These are phyloP conservation scores for Beauveria caledonica DNA, from an alignment of 2,329 filamentous ascomycete species.

Conservation along the genomic window DNA sequence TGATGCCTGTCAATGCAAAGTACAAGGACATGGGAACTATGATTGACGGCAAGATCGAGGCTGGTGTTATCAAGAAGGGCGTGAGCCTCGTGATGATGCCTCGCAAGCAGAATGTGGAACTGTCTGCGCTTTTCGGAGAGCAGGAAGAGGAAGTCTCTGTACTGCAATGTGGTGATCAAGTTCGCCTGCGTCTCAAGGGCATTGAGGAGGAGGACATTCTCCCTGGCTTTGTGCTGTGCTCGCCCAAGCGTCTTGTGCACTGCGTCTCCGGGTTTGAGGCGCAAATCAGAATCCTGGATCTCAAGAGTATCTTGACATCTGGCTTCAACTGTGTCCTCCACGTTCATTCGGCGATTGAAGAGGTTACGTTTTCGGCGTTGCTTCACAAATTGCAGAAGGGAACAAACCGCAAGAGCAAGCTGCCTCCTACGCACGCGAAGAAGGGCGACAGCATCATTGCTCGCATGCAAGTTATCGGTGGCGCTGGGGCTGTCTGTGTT, in stretches of 20 bases:
- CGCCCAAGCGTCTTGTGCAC: slow-evolving; percentile 86
- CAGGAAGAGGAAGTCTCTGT: slow-evolving; percentile 82
- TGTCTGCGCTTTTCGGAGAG: slow-evolving; percentile 85
- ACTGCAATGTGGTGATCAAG: slow-evolving; percentile 88
- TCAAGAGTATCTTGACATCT: slow-evolving; percentile 87
- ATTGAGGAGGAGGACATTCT: slow-evolving; percentile 96
- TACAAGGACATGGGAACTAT: slow-evolving; percentile 97
- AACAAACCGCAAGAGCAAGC: slow-evolving; percentile 87
- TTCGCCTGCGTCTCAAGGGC: slow-evolving; percentile 83
- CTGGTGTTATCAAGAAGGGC: slow-evolving; percentile 87
- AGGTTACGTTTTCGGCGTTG: slow-evolving; percentile 82
- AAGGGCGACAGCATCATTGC: slow-evolving; percentile 80
- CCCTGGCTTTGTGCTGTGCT: slow-evolving; percentile 93
- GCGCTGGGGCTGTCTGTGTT: slow-evolving; percentile 79
- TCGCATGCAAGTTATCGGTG: slow-evolving; percentile 77
- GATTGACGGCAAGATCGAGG: slow-evolving; percentile 95
- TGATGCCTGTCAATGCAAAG: slow-evolving; percentile 97
- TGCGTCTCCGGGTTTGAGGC: slow-evolving; percentile 86
- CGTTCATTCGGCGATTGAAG: slow-evolving; percentile 94
- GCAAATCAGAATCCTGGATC: slow-evolving; percentile 88
- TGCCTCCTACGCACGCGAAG: slow-evolving; percentile 84
- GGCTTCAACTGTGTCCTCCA: slow-evolving; percentile 98
- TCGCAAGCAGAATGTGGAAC: slow-evolving; percentile 71
- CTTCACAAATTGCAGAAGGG: slow-evolving; percentile 95
- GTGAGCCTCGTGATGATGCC: slow-evolving; percentile 90